Base-by-base conservation (phyloP, 2,329 filamentous ascomycete species). In the Fusarium siculi region DNA sequence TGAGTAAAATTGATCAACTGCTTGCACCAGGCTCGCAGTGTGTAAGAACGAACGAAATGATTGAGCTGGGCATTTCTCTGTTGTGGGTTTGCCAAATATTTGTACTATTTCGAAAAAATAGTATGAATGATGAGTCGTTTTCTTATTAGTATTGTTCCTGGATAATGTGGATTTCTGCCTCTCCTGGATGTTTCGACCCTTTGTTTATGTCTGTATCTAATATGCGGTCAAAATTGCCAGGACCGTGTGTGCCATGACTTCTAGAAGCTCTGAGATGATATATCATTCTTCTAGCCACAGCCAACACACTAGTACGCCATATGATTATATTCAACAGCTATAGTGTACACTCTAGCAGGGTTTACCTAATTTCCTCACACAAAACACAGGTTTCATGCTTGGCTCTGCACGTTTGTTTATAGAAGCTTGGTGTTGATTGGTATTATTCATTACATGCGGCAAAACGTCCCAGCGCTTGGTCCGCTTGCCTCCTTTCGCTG, bases 401-500 rank as follows among this genome's bases (percentile, higher is more conserved):
- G 72, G 34, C 55, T 68, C 15, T 56, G 11, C 16, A 42, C 18
- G 23, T 18, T 30, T 15, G 18, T 25, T n/a, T 25, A 57, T 34
- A 44, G 32, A 53, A 46, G 21, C 40, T 43, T 70, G 39, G 25
- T 68, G 49, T 72, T 67, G 32, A 54, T 58, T 73, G 62, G 39
- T 70, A 77, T 74, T 78, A 78, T 66, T 72, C 62, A 74, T 75
- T 78, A 78, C 40, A 60, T 68, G 62, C 69, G 60, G 74, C 72
- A 79, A 78, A 78, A 75, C 78, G 75, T 81, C 79, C 81, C 82
- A 84, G 82, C 82, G 79, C 82, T 84, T 84, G 82, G 81, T 84
- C 76, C 76, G 78, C 79, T 73, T 74, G 62, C 63, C 65, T 66
- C 63, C 57, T 69, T 70, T 69, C 56, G 70, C 53, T 59, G 62